Evolutionary conservation across 2,329 filamentous ascomycete species (phyloP).

Genomic region (Fusarium anthophilum): DNA sequence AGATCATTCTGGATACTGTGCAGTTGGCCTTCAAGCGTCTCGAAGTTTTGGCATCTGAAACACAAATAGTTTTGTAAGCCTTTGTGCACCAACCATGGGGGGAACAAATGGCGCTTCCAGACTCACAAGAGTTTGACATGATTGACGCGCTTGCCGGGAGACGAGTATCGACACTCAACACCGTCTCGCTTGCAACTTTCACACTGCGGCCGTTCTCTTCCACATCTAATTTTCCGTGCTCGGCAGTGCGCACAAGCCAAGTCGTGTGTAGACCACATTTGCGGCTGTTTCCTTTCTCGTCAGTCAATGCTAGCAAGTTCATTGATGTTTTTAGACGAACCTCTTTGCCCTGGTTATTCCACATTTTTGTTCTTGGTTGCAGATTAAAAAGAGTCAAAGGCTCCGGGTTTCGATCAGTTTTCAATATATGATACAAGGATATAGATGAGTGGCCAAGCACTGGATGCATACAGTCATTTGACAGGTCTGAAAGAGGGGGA

Average conservation of each 20-base stretch:
- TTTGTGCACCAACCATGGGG: conserved; percentile 4
- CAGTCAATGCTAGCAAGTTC: conserved; percentile 1
- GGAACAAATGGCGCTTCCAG: not conserved
- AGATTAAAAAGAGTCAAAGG: not conserved
- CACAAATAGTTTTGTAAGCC: conserved; percentile 26
- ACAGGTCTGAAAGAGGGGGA: conserved; percentile 4
- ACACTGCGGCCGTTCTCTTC: conserved; percentile 42
- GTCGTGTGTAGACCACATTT: conserved; percentile 45
- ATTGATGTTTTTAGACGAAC: conserved; percentile 19
- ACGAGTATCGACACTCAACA: conserved; percentile 44
- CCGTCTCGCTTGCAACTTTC: conserved; percentile 44
- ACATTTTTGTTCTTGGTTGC: conserved; percentile 25
- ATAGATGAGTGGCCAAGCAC: not conserved
- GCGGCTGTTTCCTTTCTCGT: conserved; percentile 29
- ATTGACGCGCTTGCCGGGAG: conserved; percentile 43
- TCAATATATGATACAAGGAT: conserved; percentile 1
- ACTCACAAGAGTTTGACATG: conserved; percentile 45
- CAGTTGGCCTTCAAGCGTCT: conserved; percentile 41
- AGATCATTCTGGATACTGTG: conserved; percentile 42
- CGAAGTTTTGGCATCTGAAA: conserved; percentile 43
- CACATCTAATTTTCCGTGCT: conserved; percentile 42
- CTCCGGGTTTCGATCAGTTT: not conserved
- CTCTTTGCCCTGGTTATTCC: conserved; percentile 40
- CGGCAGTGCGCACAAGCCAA: conserved; percentile 43
- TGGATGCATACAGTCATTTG: not conserved